Evolutionary conservation across 2,329 filamentous ascomycete genomes (phyloP), one percentile per base, ranked within the genome.

Genomic region (Paecilomyces fulvus): DNA sequence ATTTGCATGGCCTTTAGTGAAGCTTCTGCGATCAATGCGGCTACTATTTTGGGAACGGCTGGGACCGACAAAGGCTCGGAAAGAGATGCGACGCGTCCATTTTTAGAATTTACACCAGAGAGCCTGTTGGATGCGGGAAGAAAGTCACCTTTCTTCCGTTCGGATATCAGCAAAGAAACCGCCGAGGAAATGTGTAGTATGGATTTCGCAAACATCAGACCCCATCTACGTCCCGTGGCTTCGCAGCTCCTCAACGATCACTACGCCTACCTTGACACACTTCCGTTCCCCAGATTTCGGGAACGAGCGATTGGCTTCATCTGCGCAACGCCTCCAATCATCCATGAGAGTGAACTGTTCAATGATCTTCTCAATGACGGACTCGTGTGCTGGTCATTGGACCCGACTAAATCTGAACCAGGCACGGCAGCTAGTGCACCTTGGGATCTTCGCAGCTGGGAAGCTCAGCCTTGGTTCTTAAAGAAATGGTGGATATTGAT

Each of bases 371-470:
- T 59, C 5, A n/a, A 30, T 43, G 56, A 54, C 17, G 56, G 58
- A 7, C 56, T 59, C 12, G n/a, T 59, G 30, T 59, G 58, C 37
- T 59, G 58, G 58, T 51, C 51, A 12, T 21, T 52, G 17, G 54
- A 37, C 21, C 14, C 51, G 17, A 48, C 53, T 21, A 46, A 52
- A 37, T 54, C 30, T 21, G 31, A 57, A 10, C 9, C 7, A 71
- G 73, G 64, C 60, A 63, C 12, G 6, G 33, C 17, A 10, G 70
- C 72, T 4, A 70, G 71, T 14, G 70, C 75, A n/a, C 71, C 76
- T 0, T 78, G 76, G 76, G 75, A 76, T 55, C 64, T 66, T 33
- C 69, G 75, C 11, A 75, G 73, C 56, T 78, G 76, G 76, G 76
- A 78, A 57, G 75, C 72, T 1, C 70, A 68, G 55, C 59, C 65